Evolutionary conservation across 1,284 basidiomycete species (phyloP).

Genomic region (Mrakiaceae sp.): DNA sequence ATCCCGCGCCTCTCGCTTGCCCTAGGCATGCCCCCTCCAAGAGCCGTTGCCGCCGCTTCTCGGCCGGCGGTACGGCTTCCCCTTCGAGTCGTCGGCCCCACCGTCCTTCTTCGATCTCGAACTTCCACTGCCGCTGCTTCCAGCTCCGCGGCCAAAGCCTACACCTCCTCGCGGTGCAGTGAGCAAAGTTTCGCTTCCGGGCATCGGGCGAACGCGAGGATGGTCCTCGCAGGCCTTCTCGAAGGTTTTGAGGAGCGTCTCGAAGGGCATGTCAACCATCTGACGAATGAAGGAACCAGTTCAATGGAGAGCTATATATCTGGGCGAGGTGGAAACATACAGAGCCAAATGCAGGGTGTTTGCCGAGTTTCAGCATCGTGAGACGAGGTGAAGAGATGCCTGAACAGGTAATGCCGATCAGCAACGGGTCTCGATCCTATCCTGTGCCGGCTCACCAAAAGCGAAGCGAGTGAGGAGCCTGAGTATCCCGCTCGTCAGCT

Average conservation of each 20-base stretch:
- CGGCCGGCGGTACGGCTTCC: no score
- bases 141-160: no score
- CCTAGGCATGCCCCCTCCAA: no score
- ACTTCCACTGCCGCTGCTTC: no score
- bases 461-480: slow-evolving; percentile 2
- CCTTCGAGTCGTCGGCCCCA: no score
- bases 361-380: background rate
- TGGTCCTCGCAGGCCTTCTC: background rate
- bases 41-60: no score
- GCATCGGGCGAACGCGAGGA: background rate
- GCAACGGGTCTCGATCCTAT: background rate
- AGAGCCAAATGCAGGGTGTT: background rate
- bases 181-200: no score
- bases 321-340: background rate
- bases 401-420: background rate
- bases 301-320: no score
- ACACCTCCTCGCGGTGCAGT: no score
- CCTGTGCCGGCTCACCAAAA: background rate
- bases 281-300: background rate
- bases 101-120: no score
- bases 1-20: no score
- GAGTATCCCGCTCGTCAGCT: background rate
- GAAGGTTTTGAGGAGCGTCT: background rate
- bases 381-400: slow-evolving; percentile 1
- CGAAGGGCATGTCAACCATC: background rate